A percentile compares a stretch with the other conserved stretches of the same genome.
These are phyloP conservation scores for Cicer yamashitae DNA, from an alignment of 306 rosid species.

Conservation along the genomic window DNA sequence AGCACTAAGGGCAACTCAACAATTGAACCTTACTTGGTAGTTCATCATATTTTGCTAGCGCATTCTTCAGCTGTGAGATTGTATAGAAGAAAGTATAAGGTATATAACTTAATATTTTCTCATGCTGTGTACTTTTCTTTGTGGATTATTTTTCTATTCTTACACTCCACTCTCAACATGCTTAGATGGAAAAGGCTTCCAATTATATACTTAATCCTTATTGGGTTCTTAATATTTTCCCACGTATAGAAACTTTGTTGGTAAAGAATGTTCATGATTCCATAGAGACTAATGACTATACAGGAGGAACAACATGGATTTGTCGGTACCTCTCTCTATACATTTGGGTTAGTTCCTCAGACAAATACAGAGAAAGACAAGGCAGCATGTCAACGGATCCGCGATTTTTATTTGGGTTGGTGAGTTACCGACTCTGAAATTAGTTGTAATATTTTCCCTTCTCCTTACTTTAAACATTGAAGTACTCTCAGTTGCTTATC, in stretches of 20 bases:
- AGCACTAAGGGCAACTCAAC: slow-evolving; percentile 67
- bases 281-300: slow-evolving; percentile 8
- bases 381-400: slow-evolving; percentile 53
- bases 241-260: neutral
- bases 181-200: neutral
- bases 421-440: slow-evolving; percentile 36
- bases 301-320: slow-evolving; percentile 73
- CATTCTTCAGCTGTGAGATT: slow-evolving; percentile 73
- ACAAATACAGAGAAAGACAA: slow-evolving; percentile 54
- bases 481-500: neutral
- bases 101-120: slow-evolving; percentile 27
- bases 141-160: neutral
- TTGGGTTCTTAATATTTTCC: neutral
- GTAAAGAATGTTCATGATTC: slow-evolving; percentile 2
- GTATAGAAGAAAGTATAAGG: slow-evolving; percentile 60
- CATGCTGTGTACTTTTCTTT: neutral
- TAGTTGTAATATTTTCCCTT: neutral
- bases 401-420: slow-evolving; percentile 61
- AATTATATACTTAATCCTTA: neutral
- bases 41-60: slow-evolving; percentile 68
- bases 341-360: slow-evolving; percentile 50
- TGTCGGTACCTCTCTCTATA: slow-evolving; percentile 59
- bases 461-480: neutral
- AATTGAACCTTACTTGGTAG: slow-evolving; percentile 65
- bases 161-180: neutral